Percentiles rank a stretch among this genome's conserved stretches.
Evolutionary conservation across 768 basidiomycete species (phyloP).

Genomic region (Leccinum imitatum): DNA sequence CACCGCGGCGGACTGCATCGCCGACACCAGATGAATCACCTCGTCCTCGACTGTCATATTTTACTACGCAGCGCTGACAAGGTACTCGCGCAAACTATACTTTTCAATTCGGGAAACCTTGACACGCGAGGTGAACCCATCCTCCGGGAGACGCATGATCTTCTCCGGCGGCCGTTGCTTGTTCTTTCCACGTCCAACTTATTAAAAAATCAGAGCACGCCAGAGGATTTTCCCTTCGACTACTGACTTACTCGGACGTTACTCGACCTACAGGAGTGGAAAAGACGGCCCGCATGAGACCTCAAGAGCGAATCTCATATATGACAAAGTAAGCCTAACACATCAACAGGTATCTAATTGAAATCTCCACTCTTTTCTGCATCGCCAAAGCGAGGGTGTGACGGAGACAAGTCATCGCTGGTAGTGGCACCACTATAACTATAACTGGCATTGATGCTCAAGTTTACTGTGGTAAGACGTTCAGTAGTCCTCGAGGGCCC

Average conservation of each 20-base stretch:
- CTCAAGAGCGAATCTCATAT: background rate
- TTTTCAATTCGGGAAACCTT: background rate
- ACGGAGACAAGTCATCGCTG: background rate
- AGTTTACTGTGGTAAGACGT: conserved; percentile 10
- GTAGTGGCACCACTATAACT: background rate
- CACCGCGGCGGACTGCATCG: no score
- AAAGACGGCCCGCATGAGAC: background rate
- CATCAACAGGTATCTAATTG: background rate
- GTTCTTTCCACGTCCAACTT: background rate
- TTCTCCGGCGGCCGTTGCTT: background rate
- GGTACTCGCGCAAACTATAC: background rate
- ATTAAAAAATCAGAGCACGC: background rate
- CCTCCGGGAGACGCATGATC: background rate
- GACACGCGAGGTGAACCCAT: background rate
- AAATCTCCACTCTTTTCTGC: background rate
- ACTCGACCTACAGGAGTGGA: background rate
- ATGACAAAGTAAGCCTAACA: background rate
- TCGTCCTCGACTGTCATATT: no score
- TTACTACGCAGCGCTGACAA: no score
- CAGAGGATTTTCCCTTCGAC: background rate
- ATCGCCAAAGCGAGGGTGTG: background rate
- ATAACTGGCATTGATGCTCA: background rate
- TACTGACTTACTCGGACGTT: background rate
- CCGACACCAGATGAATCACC: no score
- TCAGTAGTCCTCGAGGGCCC: background rate